Base-by-base conservation (phyloP, 2,329 filamentous ascomycete genomes). In the Arthrobotrys entomopaga region DNA sequence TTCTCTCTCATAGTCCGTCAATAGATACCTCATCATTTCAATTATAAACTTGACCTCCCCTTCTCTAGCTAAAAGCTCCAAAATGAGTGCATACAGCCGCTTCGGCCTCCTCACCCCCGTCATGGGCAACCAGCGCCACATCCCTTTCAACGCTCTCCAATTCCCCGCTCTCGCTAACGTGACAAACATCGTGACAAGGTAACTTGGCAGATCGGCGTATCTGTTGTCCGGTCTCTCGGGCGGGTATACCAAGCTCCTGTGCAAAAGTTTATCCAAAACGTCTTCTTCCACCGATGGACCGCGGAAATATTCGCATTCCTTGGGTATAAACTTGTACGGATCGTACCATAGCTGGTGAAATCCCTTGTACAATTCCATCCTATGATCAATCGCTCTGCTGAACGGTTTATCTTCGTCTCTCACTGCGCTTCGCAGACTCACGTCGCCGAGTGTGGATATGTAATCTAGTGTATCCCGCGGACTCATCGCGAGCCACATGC, bases 61-160 rank as follows among this genome's bases (percentile, higher is more conserved):
- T 4, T 65, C 76, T 53, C 77, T 70, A 13, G 76, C 72, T 15
- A 79, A 49, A 19, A 79, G 38, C 22, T 77, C 77, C 22, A 78
- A 64, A 19, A 76, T 70, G 4, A 79, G 49, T 40, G 72, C 53
- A 57, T 77, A 78, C 20, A 77, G 22, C 15, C 38, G 63, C 49
- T 59, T 74, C 3, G 70, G 74, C 50, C 78, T 49, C 16, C 50
- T 42, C 19, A 78, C 61, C 0, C 74, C 72, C 43, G 69, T 61
- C 11, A 64, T 64, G 11, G 72, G 52, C 38, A 78, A 43, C 42
- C 74, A 75, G 19, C 76, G 71, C 78, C 78, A 79, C 15, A 74
- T 8, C 15, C 16, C 19, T 38, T 48, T 67, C 34, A 67, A 13
- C 34, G 20, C 16, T 8, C 58, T 46, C 70, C 70, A 74, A n/a